A percentile compares a stretch with the other conserved stretches of the same genome.
Evolutionary conservation across 108 stramenopile species (phyloP).

Genomic region (Bacterosira constricta): DNA sequence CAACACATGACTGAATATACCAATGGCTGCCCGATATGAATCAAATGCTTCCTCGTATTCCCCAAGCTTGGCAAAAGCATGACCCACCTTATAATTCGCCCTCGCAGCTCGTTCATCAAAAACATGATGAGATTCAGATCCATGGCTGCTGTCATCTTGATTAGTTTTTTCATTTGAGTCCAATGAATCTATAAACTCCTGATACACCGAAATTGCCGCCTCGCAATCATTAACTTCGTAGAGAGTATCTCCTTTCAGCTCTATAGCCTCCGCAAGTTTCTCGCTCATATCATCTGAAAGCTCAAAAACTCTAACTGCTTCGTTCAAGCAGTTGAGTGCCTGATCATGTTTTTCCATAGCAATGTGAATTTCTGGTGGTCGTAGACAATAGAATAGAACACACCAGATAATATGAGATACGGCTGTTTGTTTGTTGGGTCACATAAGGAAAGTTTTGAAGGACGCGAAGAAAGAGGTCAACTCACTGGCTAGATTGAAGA

Average conservation of each 20-base stretch:
- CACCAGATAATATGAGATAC: neutral
- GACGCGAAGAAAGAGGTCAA: neutral
- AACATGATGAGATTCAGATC: neutral
- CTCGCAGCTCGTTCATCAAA: slow-evolving; percentile 20
- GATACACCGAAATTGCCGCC: slow-evolving; percentile 16
- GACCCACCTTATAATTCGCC: slow-evolving; percentile 32
- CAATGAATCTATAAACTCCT: slow-evolving; percentile 16
- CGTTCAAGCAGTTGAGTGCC: slow-evolving; percentile 39
- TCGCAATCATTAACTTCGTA: slow-evolving; percentile 20
- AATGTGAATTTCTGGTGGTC: slow-evolving; percentile 28
- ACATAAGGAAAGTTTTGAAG: neutral
- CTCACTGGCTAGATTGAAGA: slow-evolving; percentile 33
- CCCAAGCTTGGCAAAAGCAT: slow-evolving; percentile 26
- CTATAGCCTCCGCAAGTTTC: slow-evolving; percentile 18
- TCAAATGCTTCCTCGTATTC: slow-evolving; percentile 46
- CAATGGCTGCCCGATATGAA: slow-evolving; percentile 29
- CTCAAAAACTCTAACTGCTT: slow-evolving; percentile 29
- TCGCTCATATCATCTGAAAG: neutral
- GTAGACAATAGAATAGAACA: neutral
- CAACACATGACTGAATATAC: slow-evolving; percentile 12
- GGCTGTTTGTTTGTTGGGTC: too few relatives aligned
- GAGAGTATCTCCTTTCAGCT: slow-evolving; percentile 40
- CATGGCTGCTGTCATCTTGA: neutral
- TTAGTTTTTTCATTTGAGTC: neutral
- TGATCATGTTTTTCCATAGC: slow-evolving; percentile 34